These are phyloP conservation scores for Phaseolus lunatus DNA, from an alignment of 306 rosid genomes.

Conservation along the genomic window DNA sequence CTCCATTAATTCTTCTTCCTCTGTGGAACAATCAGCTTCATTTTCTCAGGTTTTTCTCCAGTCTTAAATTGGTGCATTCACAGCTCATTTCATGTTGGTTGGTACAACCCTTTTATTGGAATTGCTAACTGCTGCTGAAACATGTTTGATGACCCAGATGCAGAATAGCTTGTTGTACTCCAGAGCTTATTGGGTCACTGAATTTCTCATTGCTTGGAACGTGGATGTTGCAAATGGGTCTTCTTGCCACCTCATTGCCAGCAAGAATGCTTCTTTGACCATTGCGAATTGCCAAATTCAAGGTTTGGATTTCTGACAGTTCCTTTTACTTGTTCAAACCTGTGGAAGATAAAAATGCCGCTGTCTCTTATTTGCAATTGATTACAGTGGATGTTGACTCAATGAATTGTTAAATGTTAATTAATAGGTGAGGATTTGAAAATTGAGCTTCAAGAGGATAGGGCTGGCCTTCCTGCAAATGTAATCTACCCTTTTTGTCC, in stretches of 20 bases:
- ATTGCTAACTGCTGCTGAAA: not conserved
- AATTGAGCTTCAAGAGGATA: constrained; percentile 75
- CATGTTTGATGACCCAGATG: constrained; percentile 52
- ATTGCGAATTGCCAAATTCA: constrained; percentile 54
- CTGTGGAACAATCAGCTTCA: constrained; percentile 51
- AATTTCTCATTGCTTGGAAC: constrained; percentile 83
- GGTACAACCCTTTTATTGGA: constrained; percentile 11
- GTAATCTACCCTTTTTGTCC: constrained; percentile 53
- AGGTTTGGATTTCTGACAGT: constrained; percentile 56
- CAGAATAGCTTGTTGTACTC: constrained; percentile 63
- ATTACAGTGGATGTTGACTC: constrained; percentile 36
- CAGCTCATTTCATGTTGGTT: not conserved
- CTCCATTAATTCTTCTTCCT: constrained; percentile 51
- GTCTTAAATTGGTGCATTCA: not conserved
- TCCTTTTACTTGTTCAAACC: constrained; percentile 8
- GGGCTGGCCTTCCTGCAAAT: constrained; percentile 64
- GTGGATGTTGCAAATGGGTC: constrained; percentile 60
- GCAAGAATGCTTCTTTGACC: constrained; percentile 65
- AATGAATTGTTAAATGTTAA: constrained; percentile 32
- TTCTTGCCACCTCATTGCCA: constrained; percentile 69
- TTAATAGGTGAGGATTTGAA: constrained; percentile 76
- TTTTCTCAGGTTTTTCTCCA: constrained; percentile 64
- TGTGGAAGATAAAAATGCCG: not conserved
- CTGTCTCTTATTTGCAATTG: constrained; percentile 21
- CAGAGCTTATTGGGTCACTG: constrained; percentile 81